Evolutionary conservation across 139 green algal genomes (phyloP).

Genomic region (Micractinium conductrix): DNA sequence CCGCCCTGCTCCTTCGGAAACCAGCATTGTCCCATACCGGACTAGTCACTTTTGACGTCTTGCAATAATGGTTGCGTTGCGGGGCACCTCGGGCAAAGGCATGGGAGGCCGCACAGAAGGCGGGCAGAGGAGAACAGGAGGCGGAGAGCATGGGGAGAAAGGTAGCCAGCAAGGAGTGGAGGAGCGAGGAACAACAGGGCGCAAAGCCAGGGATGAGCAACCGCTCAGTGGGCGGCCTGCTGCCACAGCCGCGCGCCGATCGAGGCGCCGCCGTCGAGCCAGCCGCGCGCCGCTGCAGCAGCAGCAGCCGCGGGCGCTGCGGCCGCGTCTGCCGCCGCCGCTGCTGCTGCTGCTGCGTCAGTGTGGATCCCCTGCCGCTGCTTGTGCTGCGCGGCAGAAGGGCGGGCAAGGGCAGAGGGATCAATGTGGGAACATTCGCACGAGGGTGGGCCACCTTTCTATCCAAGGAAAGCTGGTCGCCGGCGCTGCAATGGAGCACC

Average conservation of each 20-base stretch:
- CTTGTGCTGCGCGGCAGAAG: constrained; percentile 48
- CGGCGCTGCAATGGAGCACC: too few relatives aligned
- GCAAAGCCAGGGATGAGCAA: too few relatives aligned
- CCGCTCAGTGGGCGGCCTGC: too few relatives aligned
- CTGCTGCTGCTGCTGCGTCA: neutral
- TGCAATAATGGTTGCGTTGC: too few relatives aligned
- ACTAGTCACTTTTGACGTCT: too few relatives aligned
- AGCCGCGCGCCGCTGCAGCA: neutral
- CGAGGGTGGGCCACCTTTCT: too few relatives aligned
- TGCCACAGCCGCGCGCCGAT: constrained; percentile 38
- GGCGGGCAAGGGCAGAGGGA: too few relatives aligned
- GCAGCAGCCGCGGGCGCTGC: neutral
- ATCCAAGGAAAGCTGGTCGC: too few relatives aligned
- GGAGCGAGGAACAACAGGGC: neutral
- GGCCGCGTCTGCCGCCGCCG: neutral
- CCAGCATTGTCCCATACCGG: too few relatives aligned
- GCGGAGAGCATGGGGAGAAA: neutral
- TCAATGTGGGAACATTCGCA: too few relatives aligned
- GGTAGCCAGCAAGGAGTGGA: neutral
- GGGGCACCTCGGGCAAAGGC: too few relatives aligned
- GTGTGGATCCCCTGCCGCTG: constrained; percentile 60
- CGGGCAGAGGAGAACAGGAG: neutral
- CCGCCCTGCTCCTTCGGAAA: too few relatives aligned
- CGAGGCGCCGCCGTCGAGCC: constrained; percentile 36
- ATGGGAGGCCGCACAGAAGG: neutral